A percentile compares a stretch with the other conserved stretches of the same genome.
Conservation (phyloP, 352 stramenopile species). For the Elongisporangium senticosum region DNA sequence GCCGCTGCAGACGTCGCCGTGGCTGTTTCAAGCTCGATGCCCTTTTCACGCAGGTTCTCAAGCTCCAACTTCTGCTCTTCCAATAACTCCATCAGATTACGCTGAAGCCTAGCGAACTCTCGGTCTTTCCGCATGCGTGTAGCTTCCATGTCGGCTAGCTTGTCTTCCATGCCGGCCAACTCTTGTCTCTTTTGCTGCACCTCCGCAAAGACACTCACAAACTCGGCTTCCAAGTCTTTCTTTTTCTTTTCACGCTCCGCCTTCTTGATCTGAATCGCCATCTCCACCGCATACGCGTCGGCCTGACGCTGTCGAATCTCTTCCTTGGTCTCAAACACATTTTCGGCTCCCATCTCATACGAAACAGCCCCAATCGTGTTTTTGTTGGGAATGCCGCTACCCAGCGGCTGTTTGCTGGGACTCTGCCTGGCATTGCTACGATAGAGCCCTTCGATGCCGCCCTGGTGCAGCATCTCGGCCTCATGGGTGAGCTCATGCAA, state of each 20-base stretch:
- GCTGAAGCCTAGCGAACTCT: slow-evolving; percentile 89
- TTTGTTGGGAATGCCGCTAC: slow-evolving; percentile 36
- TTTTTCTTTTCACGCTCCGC: slow-evolving; percentile 89
- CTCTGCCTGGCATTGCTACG: slow-evolving; percentile 12
- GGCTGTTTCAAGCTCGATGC: slow-evolving; percentile 88
- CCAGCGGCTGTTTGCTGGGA: slow-evolving; percentile 27
- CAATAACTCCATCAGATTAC: slow-evolving; percentile 91
- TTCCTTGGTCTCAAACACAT: slow-evolving; percentile 41
- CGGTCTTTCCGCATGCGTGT: slow-evolving; percentile 89
- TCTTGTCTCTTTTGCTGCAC: slow-evolving; percentile 85
- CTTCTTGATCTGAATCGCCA: slow-evolving; percentile 91
- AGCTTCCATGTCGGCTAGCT: slow-evolving; percentile 91
- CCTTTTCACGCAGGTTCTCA: slow-evolving; percentile 86
- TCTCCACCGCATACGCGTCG: slow-evolving; percentile 89
- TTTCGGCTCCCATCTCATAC: slow-evolving; percentile 49
- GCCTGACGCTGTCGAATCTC: slow-evolving; percentile 47
- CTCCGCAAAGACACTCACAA: slow-evolving; percentile 86
- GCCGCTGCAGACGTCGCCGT: slow-evolving; percentile 89
- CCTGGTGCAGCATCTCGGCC: slow-evolving; percentile 72
- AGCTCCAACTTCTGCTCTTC: slow-evolving; percentile 93
- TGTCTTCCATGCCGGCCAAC: slow-evolving; percentile 75
- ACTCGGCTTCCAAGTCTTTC: slow-evolving; percentile 89
- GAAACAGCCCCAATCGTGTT: slow-evolving; percentile 7
- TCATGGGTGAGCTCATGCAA: slow-evolving; percentile 90
- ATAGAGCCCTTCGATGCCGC: slow-evolving; percentile 49